Conservation (phyloP, 2,329 filamentous ascomycete genomes). For the Fusarium nisikadoi region DNA sequence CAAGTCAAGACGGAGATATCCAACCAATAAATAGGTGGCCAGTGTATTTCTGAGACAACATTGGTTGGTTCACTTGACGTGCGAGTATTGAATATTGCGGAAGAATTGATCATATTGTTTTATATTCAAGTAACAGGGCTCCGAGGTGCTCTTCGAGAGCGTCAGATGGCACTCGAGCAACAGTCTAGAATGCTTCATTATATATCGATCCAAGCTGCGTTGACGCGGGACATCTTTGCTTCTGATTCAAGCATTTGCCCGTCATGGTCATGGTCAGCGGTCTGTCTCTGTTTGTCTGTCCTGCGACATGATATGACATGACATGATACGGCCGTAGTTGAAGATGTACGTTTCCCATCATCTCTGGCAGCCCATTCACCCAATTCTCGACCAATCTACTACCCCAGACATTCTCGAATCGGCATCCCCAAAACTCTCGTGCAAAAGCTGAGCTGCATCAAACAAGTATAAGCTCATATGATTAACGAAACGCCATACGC, state of each 20-base stretch:
- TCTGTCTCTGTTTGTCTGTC: not conserved
- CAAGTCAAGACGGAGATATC: not conserved
- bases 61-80: not conserved
- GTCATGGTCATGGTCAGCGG: not conserved
- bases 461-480: conserved; percentile 42
- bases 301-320: not conserved
- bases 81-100: not conserved
- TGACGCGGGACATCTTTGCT: not conserved
- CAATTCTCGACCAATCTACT: not conserved
- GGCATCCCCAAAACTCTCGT: conserved; percentile 6
- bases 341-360: not conserved
- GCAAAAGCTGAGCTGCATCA: conserved; percentile 37
- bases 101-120: not conserved
- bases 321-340: not conserved
- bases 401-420: not conserved
- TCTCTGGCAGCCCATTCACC: not conserved
- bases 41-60: not conserved
- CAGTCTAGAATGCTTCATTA: not conserved
- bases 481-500: conserved; percentile 40
- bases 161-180: not conserved
- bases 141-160: not conserved
- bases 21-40: not conserved
- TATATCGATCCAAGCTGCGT: not conserved
- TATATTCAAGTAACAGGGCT: not conserved
- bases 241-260: not conserved